Evolutionary conservation across 371 early-diverging fungal species (phyloP).

Genomic region (Fennellomyces sp.): DNA sequence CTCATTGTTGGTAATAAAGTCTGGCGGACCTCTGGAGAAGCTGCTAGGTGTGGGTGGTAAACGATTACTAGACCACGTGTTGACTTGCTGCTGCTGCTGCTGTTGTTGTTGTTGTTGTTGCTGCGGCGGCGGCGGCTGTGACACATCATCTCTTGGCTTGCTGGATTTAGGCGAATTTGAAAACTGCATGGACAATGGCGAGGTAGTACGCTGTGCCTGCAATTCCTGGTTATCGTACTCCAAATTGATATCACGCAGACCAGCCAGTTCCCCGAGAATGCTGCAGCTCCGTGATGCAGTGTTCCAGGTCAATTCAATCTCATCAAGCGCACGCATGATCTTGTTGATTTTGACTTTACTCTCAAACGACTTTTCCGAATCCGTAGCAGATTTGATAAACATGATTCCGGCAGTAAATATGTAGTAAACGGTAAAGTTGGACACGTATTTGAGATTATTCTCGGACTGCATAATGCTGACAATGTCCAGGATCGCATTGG

Average conservation of each 20-base stretch:
- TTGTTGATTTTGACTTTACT: conserved; percentile 29
- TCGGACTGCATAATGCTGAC: conserved; percentile 24
- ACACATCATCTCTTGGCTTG: neutral
- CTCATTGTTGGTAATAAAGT: neutral
- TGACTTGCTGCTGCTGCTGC: conserved; percentile 7
- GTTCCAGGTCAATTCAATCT: conserved; percentile 29
- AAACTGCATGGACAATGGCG: conserved; percentile 2
- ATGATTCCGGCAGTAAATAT: conserved; percentile 27
- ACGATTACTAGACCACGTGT: neutral
- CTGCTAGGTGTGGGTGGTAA: neutral
- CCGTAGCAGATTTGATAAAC: conserved; percentile 20
- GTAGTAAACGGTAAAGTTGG: conserved; percentile 20
- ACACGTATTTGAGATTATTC: conserved; percentile 14
- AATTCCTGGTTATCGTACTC: conserved; percentile 9
- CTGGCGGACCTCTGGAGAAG: neutral
- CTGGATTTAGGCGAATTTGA: neutral
- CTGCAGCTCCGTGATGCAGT: conserved; percentile 22
- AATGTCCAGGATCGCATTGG: conserved; percentile 42
- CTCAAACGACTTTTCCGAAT: conserved; percentile 13
- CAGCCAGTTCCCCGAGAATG: conserved; percentile 27
- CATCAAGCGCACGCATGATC: conserved; percentile 30
- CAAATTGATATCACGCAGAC: conserved; percentile 26
- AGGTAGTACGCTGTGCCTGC: neutral
- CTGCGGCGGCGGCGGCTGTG: neutral
- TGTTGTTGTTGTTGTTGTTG: conserved; percentile 8